A percentile compares a stretch with the other conserved stretches of the same genome.
These are phyloP conservation scores for Salvia rosmarinus DNA, from an alignment of 257 asterid species.

Conservation along the genomic window DNA sequence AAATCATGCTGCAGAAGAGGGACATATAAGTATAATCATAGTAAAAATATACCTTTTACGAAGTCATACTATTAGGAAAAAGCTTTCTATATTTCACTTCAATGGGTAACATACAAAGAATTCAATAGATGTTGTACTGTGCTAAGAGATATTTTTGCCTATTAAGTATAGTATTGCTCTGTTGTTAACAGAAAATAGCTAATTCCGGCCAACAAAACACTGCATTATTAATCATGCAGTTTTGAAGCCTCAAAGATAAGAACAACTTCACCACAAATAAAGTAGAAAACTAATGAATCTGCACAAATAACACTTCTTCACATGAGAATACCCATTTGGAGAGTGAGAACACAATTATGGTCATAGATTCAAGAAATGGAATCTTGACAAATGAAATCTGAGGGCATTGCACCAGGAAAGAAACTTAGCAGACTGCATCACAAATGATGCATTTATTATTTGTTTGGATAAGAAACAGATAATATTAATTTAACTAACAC, in stretches of 20 bases:
- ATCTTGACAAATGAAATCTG: slow-evolving; percentile 12
- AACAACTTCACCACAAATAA: not conserved
- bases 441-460: not conserved
- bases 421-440: not conserved
- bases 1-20: not conserved
- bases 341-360: not conserved
- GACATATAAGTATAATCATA: not conserved
- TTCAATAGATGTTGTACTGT: not conserved
- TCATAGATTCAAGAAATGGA: not conserved
- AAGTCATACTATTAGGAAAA: slow-evolving; percentile 5
- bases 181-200: not conserved
- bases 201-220: not conserved
- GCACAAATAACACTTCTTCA: slow-evolving; percentile 11
- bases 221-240: not conserved
- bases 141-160: not conserved
- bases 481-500: not conserved
- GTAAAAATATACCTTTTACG: not conserved
- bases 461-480: not conserved
- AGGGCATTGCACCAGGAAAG: not conserved
- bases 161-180: not conserved
- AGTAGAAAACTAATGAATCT: slow-evolving; percentile 13
- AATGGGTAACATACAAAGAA: not conserved
- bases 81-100: slow-evolving; percentile 6
- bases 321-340: slow-evolving; percentile 8
- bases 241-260: not conserved